Percentiles rank a stretch among this genome's conserved stretches.
phyloP scores from a whole-genome alignment of 148 eudicot species.

The Gaultheria prostrata region DNA sequence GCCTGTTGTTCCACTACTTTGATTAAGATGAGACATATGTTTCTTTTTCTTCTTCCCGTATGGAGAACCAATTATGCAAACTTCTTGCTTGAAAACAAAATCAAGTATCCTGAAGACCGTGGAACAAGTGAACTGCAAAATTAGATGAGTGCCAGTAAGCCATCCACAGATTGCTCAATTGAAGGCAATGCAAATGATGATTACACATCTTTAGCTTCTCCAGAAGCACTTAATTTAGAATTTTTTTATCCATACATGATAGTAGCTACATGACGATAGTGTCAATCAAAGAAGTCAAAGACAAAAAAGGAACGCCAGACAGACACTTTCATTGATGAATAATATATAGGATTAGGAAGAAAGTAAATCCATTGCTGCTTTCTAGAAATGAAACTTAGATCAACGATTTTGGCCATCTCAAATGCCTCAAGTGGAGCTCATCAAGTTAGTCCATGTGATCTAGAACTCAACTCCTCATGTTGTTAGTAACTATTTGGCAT shows the following conservation, averaged over 20 bases:
- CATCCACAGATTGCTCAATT: background rate
- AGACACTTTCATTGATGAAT: background rate
- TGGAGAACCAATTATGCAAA: conserved; percentile 15
- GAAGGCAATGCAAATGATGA: conserved; percentile 14
- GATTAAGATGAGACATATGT: conserved; percentile 21
- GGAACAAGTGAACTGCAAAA: conserved; percentile 52
- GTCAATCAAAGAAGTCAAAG: background rate
- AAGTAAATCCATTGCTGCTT: background rate
- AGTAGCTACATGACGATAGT: background rate
- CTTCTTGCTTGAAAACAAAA: conserved; percentile 30
- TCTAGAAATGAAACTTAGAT: background rate
- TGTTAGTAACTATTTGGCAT: background rate
- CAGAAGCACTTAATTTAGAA: background rate
- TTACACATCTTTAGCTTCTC: background rate
- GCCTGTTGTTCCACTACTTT: background rate
- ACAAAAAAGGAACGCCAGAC: background rate
- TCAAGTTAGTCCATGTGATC: background rate
- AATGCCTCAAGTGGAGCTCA: background rate
- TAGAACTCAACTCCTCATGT: background rate
- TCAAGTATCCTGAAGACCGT: conserved; percentile 46
- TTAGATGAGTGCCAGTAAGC: background rate
- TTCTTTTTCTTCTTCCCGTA: conserved; percentile 57
- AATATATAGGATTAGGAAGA: background rate
- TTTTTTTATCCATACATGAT: background rate
- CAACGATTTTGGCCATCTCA: background rate